Percentiles rank a stretch among this genome's conserved stretches.
Conservation (phyloP, 352 stramenopile species). For the Salisapilia sapeloensis region DNA sequence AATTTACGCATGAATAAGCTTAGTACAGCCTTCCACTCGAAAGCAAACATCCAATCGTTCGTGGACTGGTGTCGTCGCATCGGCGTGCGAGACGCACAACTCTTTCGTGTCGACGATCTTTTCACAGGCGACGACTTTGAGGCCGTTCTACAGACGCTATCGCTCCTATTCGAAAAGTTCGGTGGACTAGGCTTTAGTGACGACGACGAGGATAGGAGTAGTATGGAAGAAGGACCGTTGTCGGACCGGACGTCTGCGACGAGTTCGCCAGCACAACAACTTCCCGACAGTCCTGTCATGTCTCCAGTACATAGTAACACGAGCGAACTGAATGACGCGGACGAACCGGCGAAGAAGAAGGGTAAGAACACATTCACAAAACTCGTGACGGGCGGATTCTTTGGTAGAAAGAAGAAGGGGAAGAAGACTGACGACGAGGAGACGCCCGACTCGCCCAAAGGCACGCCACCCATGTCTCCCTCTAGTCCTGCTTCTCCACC, state of each 20-base stretch:
- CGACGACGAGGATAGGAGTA: conserved; percentile 17
- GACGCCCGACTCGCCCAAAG: conserved; percentile 12
- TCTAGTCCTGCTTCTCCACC: conserved; percentile 18
- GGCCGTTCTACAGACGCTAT: conserved; percentile 57
- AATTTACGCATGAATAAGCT: conserved; percentile 78
- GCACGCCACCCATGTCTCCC: conserved; percentile 30
- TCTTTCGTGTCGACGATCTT: conserved; percentile 71
- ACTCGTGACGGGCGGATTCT: conserved; percentile 72
- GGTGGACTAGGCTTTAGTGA: conserved; percentile 32
- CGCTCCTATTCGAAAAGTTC: conserved; percentile 72
- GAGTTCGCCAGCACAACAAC: conserved; percentile 6
- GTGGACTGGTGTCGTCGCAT: conserved; percentile 61
- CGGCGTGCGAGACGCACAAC: conserved; percentile 41
- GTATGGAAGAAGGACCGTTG: conserved; percentile 12
- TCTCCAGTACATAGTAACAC: conserved; percentile 2
- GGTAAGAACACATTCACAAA: conserved; percentile 52
- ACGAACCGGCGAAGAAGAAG: conserved; percentile 39
- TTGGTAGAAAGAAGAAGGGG: conserved; percentile 50
- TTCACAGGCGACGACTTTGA: conserved; percentile 45
- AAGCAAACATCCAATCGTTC: conserved; percentile 72
- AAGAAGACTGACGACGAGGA: conserved; percentile 7
- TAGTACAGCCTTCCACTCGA: conserved; percentile 79
- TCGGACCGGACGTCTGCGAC: conserved; percentile 54
- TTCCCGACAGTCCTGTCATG: conserved; percentile 1
- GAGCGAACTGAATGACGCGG: conserved; percentile 24